Percentiles rank a stretch among this genome's conserved stretches.
These are phyloP conservation scores for Plectosphaerella sp. DNA, from an alignment of 2,329 filamentous ascomycete species.

Conservation along the genomic window DNA sequence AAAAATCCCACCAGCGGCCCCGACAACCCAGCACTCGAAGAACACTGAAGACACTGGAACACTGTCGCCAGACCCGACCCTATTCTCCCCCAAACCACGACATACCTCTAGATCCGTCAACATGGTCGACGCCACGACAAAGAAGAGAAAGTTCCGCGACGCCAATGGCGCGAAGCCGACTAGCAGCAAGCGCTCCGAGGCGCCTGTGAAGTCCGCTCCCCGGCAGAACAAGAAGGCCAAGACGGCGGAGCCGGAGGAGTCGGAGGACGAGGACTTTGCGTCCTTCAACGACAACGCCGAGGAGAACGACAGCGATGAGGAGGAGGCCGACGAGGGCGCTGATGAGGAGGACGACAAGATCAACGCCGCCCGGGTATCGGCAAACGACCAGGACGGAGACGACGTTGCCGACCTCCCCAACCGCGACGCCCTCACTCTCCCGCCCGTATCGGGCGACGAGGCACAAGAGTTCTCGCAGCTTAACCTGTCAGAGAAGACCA, in stretches of 20 bases:
- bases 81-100: neutral
- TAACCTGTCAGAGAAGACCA: conserved; percentile 81
- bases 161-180: conserved; percentile 19
- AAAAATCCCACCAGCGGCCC: conserved; percentile 8
- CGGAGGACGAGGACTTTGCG: conserved; percentile 10
- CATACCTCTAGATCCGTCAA: neutral
- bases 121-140: conserved; percentile 18
- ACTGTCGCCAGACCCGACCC: neutral
- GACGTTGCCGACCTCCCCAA: conserved; percentile 24
- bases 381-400: conserved; percentile 23
- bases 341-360: conserved; percentile 16
- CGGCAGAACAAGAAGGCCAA: conserved; percentile 40
- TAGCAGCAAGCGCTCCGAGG: conserved; percentile 31
- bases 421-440: conserved; percentile 41
- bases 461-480: conserved; percentile 75
- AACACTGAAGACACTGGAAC: neutral
- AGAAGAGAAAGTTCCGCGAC: conserved; percentile 38
- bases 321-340: conserved; percentile 21
- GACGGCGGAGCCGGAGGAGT: conserved; percentile 22
- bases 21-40: neutral
- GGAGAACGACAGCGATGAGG: conserved; percentile 17
- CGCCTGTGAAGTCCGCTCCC: conserved; percentile 18
- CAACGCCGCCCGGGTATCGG: conserved; percentile 12
- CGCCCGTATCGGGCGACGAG: conserved; percentile 51
- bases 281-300: neutral